A percentile compares a stretch with the other conserved stretches of the same genome.
These are phyloP conservation scores for Cutaneotrichosporon dermatis DNA, from an alignment of 1,284 basidiomycete genomes.

Conservation along the genomic window DNA sequence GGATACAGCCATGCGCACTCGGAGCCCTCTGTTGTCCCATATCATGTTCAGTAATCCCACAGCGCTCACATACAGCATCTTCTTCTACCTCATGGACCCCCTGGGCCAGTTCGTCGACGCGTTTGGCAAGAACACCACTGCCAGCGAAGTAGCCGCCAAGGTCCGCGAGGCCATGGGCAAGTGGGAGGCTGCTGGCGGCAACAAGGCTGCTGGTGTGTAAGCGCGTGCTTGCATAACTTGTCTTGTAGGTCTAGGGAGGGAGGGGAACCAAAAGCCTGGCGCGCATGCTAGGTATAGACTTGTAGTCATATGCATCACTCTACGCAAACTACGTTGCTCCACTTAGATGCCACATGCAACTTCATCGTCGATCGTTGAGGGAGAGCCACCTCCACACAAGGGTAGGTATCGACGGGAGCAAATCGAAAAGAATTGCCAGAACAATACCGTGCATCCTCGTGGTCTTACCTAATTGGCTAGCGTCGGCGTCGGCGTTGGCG, in stretches of 20 bases:
- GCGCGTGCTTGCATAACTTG: background rate
- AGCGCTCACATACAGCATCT: constrained; percentile 69
- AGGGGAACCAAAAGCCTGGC: background rate
- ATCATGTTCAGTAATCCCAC: too few species aligned
- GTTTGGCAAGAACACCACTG: constrained; percentile 77
- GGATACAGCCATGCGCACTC: too few species aligned
- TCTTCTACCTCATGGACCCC: constrained; percentile 98
- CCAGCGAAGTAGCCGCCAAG: constrained; percentile 62
- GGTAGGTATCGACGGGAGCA: too few species aligned
- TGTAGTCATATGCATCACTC: constrained; percentile 10
- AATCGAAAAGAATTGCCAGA: too few species aligned
- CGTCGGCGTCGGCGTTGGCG: too few species aligned
- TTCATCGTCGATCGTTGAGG: too few species aligned
- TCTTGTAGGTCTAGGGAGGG: background rate
- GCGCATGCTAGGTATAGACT: background rate
- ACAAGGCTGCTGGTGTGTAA: constrained; percentile 37
- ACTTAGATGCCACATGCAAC: background rate
- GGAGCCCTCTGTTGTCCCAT: too few species aligned
- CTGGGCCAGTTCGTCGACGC: constrained; percentile 92
- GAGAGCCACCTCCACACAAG: too few species aligned
- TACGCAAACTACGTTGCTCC: background rate
- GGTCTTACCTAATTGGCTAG: too few species aligned
- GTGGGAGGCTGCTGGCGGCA: constrained; percentile 51
- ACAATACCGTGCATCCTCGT: too few species aligned
- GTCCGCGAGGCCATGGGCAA: constrained; percentile 53